A percentile compares a stretch with the other conserved stretches of the same genome.
Evolutionary conservation across 2,329 filamentous ascomycete species (phyloP).

Genomic region (Aspergillus sp.): DNA sequence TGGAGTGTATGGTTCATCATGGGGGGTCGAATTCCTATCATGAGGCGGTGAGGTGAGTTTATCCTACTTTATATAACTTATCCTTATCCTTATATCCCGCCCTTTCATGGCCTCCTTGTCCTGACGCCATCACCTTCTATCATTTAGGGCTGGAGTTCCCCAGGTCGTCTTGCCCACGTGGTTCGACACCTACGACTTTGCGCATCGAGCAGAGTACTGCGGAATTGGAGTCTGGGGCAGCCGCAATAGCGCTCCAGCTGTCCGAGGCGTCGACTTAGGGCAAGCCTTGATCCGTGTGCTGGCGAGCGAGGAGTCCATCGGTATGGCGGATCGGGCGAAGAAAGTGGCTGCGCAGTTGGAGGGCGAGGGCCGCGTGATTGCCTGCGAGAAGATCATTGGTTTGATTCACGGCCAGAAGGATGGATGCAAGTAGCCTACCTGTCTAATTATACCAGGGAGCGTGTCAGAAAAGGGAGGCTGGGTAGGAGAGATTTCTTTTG

Average conservation of each 20-base stretch:
- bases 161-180: conserved; percentile 50
- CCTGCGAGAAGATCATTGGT: conserved; percentile 21
- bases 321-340: conserved; percentile 11
- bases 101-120: background rate
- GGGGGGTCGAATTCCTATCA: conserved; percentile 51
- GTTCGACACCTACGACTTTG: conserved; percentile 50
- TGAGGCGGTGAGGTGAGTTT: conserved; percentile 45
- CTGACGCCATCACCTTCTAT: conserved; percentile 5
- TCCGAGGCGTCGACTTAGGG: conserved; percentile 26
- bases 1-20: conserved; percentile 47
- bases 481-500: background rate
- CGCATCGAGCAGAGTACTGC: conserved; percentile 43
- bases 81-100: background rate
- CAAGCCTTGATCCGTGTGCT: conserved; percentile 23
- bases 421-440: background rate
- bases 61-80: background rate
- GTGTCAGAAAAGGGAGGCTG: too few relatives aligned
- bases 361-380: conserved; percentile 20
- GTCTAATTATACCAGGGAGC: background rate
- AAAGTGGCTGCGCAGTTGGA: conserved; percentile 10
- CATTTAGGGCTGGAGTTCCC: conserved; percentile 42
- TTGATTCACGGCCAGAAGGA: background rate
- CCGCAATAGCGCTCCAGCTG: conserved; percentile 33
- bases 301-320: conserved; percentile 1
- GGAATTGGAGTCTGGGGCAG: conserved; percentile 45